Conservation (phyloP, 768 basidiomycete genomes). For the Pulveroboletus sp. region DNA sequence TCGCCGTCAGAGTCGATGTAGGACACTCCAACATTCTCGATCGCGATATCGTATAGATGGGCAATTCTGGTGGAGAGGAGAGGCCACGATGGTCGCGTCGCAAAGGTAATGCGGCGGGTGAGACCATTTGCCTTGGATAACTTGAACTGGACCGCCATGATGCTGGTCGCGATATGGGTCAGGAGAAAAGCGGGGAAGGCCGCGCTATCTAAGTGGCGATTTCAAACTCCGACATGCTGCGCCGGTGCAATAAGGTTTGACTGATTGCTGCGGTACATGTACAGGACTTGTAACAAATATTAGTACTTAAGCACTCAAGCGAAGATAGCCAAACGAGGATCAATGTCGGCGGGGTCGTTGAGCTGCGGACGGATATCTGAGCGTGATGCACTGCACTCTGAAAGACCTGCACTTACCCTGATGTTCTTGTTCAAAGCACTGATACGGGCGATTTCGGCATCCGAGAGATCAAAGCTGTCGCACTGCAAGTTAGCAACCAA, state of each 20-base stretch:
- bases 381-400: not conserved
- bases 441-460: conserved; percentile 57
- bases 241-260: conserved; percentile 8
- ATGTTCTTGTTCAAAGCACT: conserved; percentile 58
- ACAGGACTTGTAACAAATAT: not conserved
- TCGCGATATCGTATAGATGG: conserved; percentile 53
- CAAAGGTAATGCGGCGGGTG: conserved; percentile 60
- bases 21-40: conserved; percentile 59
- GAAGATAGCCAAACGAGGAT: conserved; percentile 66
- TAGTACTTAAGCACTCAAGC: conserved; percentile 43
- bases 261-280: no score
- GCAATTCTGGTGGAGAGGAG: conserved; percentile 54
- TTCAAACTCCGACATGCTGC: conserved; percentile 49
- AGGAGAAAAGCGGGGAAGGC: conserved; percentile 7
- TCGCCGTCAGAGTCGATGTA: conserved; percentile 75
- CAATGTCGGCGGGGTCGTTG: conserved; percentile 70
- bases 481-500: conserved; percentile 46
- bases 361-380: conserved; percentile 38
- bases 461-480: conserved; percentile 47
- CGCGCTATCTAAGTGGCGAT: conserved; percentile 12
- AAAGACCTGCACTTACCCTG: conserved; percentile 45
- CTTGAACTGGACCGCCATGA: conserved; percentile 58
- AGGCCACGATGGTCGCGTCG: conserved; percentile 51
- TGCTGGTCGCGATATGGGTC: conserved; percentile 39
- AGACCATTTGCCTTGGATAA: conserved; percentile 52